Evolutionary conservation across 192 early-diverging fungal genomes (phyloP).

Genomic region (Obelidium mucronatum): DNA sequence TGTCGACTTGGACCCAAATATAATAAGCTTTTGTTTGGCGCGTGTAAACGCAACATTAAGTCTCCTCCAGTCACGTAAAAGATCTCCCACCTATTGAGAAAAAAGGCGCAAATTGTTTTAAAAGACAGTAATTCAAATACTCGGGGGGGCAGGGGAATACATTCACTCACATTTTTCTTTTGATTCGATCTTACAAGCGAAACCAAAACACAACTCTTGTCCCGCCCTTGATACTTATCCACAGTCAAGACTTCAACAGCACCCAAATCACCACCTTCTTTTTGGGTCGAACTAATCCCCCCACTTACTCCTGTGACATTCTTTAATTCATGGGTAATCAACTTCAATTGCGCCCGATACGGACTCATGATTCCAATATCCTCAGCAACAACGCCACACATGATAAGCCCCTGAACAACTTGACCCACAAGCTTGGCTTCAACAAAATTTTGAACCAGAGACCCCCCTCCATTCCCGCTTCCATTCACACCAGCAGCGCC

Average conservation of each 20-base stretch:
- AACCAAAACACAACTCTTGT: conserved; percentile 90
- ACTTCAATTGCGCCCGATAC: conserved; percentile 64
- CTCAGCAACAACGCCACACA: conserved; percentile 68
- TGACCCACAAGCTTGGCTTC: conserved; percentile 68
- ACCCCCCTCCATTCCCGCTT: not conserved
- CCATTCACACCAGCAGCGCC: conserved; percentile 41
- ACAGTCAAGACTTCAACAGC: conserved; percentile 80
- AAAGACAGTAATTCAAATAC: no score
- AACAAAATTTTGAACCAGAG: conserved; percentile 70
- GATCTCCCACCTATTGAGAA: conserved; percentile 71
- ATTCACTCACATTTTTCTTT: conserved; percentile 59
- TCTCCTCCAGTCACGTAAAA: conserved; percentile 89
- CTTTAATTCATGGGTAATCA: conserved; percentile 54
- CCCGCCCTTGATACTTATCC: conserved; percentile 94
- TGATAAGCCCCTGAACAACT: conserved; percentile 63
- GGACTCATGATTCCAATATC: conserved; percentile 87
- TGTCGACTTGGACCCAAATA: conserved; percentile 85
- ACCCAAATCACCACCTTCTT: not conserved
- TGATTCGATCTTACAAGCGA: conserved; percentile 88
- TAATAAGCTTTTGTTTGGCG: conserved; percentile 85
- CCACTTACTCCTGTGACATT: conserved; percentile 5
- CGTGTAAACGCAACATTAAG: conserved; percentile 96
- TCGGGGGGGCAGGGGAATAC: no score
- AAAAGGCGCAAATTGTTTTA: not conserved
- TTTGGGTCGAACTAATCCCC: not conserved